Conservation (phyloP, 768 basidiomycete species). For the Crassisporium funariophilum region DNA sequence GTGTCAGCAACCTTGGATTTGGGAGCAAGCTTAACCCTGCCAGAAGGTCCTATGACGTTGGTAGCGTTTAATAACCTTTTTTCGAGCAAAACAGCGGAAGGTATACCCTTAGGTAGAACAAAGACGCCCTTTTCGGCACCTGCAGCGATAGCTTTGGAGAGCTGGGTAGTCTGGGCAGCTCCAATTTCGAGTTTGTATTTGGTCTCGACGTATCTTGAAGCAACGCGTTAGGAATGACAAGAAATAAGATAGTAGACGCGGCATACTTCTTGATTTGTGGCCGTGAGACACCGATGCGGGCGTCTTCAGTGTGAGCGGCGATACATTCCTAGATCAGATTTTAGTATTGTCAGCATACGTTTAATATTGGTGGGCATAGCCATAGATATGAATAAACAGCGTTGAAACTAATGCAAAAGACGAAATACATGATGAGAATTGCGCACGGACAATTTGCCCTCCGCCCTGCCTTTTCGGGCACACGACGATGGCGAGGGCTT, state of each 20-base stretch:
- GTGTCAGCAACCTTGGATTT: slow-evolving; percentile 42
- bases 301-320: slow-evolving; percentile 67
- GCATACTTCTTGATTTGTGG: slow-evolving; percentile 90
- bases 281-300: slow-evolving; percentile 84
- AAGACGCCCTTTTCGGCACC: slow-evolving; percentile 86
- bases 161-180: slow-evolving; percentile 74
- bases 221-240: slow-evolving; percentile 17
- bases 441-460: slow-evolving; percentile 23
- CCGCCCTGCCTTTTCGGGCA: slow-evolving; percentile 21
- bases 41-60: slow-evolving; percentile 55
- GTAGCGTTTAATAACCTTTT: slow-evolving; percentile 3
- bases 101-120: slow-evolving; percentile 82
- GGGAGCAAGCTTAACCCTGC: slow-evolving; percentile 74
- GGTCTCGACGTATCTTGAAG: slow-evolving; percentile 74
- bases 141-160: slow-evolving; percentile 78
- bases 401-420: slow-evolving; percentile 2
- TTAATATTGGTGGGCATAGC: no score
- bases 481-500: slow-evolving; percentile 12
- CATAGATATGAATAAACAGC: neutral
- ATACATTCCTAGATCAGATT: slow-evolving; percentile 74
- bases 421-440: slow-evolving; percentile 6
- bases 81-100: slow-evolving; percentile 1
- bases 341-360: slow-evolving; percentile 17
- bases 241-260: slow-evolving; percentile 2
- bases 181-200: slow-evolving; percentile 83